phyloP scores from a whole-genome alignment of 148 eudicot genomes.

The Cornus suecica region DNA sequence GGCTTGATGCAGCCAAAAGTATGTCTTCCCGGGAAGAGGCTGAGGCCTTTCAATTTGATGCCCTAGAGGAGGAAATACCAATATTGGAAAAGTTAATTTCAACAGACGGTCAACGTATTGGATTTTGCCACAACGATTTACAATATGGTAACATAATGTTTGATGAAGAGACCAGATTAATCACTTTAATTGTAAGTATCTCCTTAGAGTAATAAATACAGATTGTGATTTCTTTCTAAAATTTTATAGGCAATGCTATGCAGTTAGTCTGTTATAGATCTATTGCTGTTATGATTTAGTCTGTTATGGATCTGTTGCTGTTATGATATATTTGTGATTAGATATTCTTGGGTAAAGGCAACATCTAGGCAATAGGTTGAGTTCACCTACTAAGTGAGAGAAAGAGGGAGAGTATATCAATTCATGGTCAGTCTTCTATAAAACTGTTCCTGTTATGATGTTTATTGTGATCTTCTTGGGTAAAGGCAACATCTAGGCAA shows the following conservation, averaged over 20 bases:
- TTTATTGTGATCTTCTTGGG: background rate
- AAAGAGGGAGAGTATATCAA: too few species aligned
- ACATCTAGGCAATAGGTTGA: background rate
- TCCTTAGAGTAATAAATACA: background rate
- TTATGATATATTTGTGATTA: background rate
- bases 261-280: background rate
- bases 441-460: background rate
- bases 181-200: constrained; percentile 83
- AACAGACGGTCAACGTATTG: constrained; percentile 36
- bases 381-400: background rate
- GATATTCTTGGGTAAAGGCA: background rate
- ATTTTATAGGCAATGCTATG: background rate
- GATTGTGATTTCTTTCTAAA: background rate
- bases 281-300: background rate
- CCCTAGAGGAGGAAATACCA: constrained; percentile 58
- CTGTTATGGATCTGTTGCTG: background rate
- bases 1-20: constrained; percentile 56
- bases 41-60: constrained; percentile 44
- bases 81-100: constrained; percentile 53
- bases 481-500: background rate
- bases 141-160: constrained; percentile 98
- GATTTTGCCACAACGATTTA: constrained; percentile 94
- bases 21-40: constrained; percentile 59
- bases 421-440: background rate
- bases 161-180: constrained; percentile 61